Evolutionary conservation across 495 filamentous ascomycete species (phyloP), one percentile per base, ranked within the genome.

Genomic region (Aspergillus ostianus): DNA sequence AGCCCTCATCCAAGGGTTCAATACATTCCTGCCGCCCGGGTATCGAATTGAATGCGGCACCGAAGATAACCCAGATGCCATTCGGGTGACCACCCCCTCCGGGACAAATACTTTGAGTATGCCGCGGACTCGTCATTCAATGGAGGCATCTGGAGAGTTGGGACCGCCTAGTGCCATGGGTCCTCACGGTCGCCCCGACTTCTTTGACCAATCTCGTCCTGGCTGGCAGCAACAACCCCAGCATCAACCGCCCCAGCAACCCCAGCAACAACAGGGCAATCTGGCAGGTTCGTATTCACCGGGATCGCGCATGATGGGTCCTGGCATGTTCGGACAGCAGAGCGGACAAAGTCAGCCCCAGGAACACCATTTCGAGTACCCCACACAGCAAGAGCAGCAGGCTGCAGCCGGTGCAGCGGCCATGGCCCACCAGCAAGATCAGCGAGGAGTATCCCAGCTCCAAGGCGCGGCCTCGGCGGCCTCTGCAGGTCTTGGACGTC

Each of bases 1-100:
- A 15, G 93, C 91, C 64, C 84, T 99, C 3, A 98, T 99, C 46
- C 94, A 97, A 69, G 95, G 95, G 0, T 99, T 99, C 74, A 99
- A 99, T 65, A 99, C 95, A 0, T 99, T 99, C 67, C 80, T 99
- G 9, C 95, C 95, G 4, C 95, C 95, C 6, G 95, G 95, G 4
- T 99, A 98, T 70, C 86, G 93, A 30, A 99, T 99, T 59, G 95
- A 99, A 67, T 99, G 95, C 66, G 93, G 92, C 10, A 86, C 90
- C 6, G 87, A 89, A 46, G 91, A 93, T 57, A 92, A 97, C 65
- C 93, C 93, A 9, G 93, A 97, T 68, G 89, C 90, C 3, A 99
- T 99, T 64, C 85, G 95, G 44, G 95, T 99, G 47, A 99, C 95
- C 0, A 99, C 95, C 0, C 95, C 95, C 0, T 95, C 92, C 70